Evolutionary conservation across 2,329 filamentous ascomycete genomes (phyloP), one percentile per base, ranked within the genome.

Genomic region (Ceratocystis harringtonii): DNA sequence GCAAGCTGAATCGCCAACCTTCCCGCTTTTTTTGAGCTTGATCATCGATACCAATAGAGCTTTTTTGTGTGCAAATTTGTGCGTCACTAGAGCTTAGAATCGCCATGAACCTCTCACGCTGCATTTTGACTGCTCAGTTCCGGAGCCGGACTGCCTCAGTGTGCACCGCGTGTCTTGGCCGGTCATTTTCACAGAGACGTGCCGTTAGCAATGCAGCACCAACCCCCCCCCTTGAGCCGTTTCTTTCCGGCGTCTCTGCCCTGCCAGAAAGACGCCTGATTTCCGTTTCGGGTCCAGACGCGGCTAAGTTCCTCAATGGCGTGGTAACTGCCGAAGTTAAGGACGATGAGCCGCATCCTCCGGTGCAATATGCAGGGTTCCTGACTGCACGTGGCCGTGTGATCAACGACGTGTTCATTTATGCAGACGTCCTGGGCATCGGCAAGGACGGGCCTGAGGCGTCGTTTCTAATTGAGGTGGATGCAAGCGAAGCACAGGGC

Each of bases 381-480:
- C 79, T 99, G 52, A 95, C 88, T 70, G 90, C 92, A 6, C 84
- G 84, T 68, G 94, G 94, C 52, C 84, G 92, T 66, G 82, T 99
- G 8, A 78, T 96, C 55, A 84, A 92, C 77, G 94, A 99, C 76
- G 88, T 91, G 63, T 95, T 97, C 74, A 80, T 99, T 61, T 96
- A 96, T 78, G 87, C 85, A 0, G 70, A 69, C 64, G 71, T 15
- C 7, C 68, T 68, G 67, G 60, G 69, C 69, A 63, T 68, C 12
- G 64, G 66, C 28, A 30, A 32, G 22, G 64, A 63, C 44, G 65
- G 68, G 5, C 71, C 68, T 48, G 69, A 70, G 12, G 64, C 69
- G 17, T 67, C 70, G 32, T 78, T 88, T 78, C 75, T 96, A 67
- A 80, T 99, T 67, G 94, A 99, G 72, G 88, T 92, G 12, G 92